Evolutionary conservation across 179 eudicot species (phyloP).

Genomic region (Amaranthus tricolor): DNA sequence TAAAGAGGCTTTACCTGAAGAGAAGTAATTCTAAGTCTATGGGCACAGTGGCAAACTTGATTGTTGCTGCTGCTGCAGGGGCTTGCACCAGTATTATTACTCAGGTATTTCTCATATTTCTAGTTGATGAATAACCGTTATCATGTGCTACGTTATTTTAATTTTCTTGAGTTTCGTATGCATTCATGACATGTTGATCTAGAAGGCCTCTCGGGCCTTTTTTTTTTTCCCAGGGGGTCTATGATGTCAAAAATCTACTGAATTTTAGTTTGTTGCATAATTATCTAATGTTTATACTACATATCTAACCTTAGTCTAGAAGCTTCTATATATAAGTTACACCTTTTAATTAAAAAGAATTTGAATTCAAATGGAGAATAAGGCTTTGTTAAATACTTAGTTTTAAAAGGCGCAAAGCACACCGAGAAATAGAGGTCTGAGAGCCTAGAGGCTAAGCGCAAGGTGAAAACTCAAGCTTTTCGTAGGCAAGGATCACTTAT

Average conservation of each 20-base stretch:
- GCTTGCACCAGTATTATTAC: constrained; percentile 78
- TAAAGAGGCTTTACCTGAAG: constrained; percentile 74
- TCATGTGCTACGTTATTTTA: neutral
- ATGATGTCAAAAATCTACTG: neutral
- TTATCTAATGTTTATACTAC: constrained; percentile 6
- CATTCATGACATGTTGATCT: no score
- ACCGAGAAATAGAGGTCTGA: no score
- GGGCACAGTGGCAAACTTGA: constrained; percentile 79
- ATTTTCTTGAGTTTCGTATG: neutral
- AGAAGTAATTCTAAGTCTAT: constrained; percentile 65
- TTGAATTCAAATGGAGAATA: no score
- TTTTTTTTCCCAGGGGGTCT: no score
- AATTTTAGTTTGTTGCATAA: neutral
- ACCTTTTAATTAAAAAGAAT: no score
- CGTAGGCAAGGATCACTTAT: no score
- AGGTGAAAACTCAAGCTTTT: no score
- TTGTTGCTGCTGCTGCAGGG: constrained; percentile 93
- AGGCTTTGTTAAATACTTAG: no score
- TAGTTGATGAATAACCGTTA: neutral
- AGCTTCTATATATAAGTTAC: neutral
- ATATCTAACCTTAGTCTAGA: neutral
- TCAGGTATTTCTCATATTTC: constrained; percentile 42
- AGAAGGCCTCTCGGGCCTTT: no score
- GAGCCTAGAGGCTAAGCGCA: no score
- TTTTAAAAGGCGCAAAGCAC: no score